Conservation (phyloP, 768 basidiomycete species). For the Pisolithus microcarpus region DNA sequence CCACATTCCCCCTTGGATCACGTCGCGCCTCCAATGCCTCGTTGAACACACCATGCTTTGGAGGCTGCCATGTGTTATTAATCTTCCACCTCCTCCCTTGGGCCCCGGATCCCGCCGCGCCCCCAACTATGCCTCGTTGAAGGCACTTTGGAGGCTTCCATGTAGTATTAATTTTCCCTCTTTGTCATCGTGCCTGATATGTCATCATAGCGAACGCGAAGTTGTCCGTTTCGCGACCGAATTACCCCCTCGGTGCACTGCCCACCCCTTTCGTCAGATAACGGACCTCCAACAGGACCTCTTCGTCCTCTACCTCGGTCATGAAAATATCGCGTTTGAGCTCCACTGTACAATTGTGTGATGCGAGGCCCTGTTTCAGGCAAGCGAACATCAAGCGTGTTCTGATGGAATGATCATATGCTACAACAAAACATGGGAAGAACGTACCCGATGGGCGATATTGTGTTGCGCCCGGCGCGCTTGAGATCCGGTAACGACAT, state of each 20-base stretch:
- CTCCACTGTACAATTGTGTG: constrained; percentile 20
- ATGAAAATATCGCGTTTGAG: constrained; percentile 28
- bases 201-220: background rate
- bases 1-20: constrained; percentile 5
- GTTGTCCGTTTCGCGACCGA: background rate
- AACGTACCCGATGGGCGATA: constrained; percentile 7
- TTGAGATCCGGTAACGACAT: constrained; percentile 20
- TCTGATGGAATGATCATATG: constrained; percentile 19
- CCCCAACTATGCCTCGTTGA: too few species aligned
- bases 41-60: constrained; percentile 10
- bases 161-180: too few species aligned
- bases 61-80: constrained; percentile 6
- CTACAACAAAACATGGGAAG: constrained; percentile 11
- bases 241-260: constrained; percentile 14
- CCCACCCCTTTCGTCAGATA: constrained; percentile 2
- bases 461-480: constrained; percentile 5
- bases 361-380: constrained; percentile 19
- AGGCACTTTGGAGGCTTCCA: too few species aligned
- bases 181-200: constrained; percentile 6
- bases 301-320: constrained; percentile 25
- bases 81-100: background rate
- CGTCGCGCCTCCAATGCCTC: constrained; percentile 7
- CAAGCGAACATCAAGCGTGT: constrained; percentile 20
- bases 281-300: background rate
- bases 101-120: too few species aligned